These are phyloP conservation scores for Tetradesmus lagerheimii DNA, from an alignment of 139 green algal species.

Conservation along the genomic window DNA sequence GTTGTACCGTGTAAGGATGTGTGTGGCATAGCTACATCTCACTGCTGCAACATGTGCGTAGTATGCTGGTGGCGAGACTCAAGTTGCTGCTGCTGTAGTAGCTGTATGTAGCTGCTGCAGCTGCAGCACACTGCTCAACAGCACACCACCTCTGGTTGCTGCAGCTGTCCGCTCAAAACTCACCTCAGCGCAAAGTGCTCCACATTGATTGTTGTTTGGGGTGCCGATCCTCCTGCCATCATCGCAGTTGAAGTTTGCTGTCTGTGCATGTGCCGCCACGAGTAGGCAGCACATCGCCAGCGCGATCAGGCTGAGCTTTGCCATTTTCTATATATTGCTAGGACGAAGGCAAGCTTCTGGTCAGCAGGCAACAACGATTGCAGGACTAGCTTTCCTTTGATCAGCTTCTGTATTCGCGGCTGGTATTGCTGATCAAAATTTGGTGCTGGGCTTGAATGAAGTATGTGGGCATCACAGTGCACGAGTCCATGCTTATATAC, in stretches of 20 bases:
- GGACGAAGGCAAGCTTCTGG: neutral
- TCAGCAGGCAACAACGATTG: neutral
- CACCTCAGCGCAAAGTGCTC: neutral
- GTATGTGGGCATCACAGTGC: neutral
- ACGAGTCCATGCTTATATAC: neutral
- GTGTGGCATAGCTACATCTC: no score
- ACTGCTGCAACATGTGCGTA: no score
- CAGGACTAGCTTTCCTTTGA: neutral
- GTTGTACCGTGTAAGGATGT: no score
- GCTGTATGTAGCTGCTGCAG: neutral
- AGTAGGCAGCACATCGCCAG: neutral
- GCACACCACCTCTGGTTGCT: neutral
- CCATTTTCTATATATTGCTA: neutral
- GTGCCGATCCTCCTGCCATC: neutral
- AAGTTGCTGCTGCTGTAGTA: neutral
- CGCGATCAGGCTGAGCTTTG: neutral
- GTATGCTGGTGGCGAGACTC: no score
- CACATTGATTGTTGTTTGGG: neutral
- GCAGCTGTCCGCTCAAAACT: neutral
- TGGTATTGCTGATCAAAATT: neutral
- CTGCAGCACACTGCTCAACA: neutral
- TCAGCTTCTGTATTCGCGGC: neutral
- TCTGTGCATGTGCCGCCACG: neutral
- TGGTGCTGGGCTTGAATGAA: neutral
- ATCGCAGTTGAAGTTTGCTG: conserved; percentile 16